phyloP scores from a whole-genome alignment of 2,329 filamentous ascomycete species.

The Cladosporium colombiae region DNA sequence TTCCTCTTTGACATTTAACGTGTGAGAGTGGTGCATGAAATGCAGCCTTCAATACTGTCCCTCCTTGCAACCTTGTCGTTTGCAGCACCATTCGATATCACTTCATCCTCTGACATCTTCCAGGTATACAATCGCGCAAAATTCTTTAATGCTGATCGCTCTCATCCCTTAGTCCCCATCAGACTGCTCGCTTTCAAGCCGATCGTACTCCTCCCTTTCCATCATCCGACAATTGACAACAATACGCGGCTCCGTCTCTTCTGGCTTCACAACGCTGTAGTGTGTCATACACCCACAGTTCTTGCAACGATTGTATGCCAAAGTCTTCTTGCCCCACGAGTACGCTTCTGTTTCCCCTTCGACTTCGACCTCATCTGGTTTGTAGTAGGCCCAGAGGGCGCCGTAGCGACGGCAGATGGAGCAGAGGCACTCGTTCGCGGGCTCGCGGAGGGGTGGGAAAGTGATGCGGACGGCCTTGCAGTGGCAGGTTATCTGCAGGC shows the following conservation, averaged over 20 bases:
- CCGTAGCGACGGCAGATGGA: slow-evolving; percentile 36
- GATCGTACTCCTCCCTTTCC: slow-evolving; percentile 20
- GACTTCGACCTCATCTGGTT: slow-evolving; percentile 25
- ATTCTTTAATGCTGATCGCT: not conserved
- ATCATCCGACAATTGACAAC: slow-evolving; percentile 24
- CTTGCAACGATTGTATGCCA: slow-evolving; percentile 26
- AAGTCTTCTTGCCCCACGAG: slow-evolving; percentile 22
- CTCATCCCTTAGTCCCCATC: slow-evolving; percentile 8
- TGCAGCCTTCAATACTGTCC: not conserved
- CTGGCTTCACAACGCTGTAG: slow-evolving; percentile 16
- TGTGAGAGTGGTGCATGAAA: not conserved
- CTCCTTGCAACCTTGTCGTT: not conserved
- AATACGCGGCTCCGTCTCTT: slow-evolving; percentile 17
- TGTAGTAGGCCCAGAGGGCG: slow-evolving; percentile 37
- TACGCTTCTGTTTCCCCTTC: slow-evolving; percentile 24
- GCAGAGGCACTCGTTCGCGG: slow-evolving; percentile 34
- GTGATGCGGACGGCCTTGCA: slow-evolving; percentile 35
- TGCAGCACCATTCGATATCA: not conserved
- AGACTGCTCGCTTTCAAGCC: slow-evolving; percentile 22
- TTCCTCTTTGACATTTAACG: not conserved
- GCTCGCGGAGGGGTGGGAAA: slow-evolving; percentile 29
- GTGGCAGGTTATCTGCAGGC: slow-evolving; percentile 28
- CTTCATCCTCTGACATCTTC: not conserved
- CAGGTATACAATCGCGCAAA: not conserved
- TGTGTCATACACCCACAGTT: slow-evolving; percentile 27